A percentile compares a stretch with the other conserved stretches of the same genome.
Conservation (phyloP, 805 yeast genomes). For the Candida insectorum region DNA sequence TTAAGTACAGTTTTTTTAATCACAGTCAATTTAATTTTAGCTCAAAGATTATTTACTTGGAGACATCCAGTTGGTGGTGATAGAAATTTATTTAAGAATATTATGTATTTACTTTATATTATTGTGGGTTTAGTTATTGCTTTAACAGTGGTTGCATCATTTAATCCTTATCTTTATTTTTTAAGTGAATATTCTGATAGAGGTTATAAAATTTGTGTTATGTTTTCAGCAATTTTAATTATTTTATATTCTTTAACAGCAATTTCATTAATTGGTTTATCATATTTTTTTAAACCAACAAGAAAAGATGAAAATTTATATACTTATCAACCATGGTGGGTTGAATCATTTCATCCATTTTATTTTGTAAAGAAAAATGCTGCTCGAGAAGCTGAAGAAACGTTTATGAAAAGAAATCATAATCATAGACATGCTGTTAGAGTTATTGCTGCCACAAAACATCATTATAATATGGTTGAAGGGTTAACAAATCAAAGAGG, state of each 20-base stretch:
- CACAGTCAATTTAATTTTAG: slow-evolving; percentile 57
- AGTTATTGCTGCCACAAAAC: slow-evolving; percentile 59
- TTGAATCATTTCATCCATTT: slow-evolving; percentile 55
- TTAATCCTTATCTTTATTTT: slow-evolving; percentile 58
- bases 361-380: slow-evolving; percentile 62
- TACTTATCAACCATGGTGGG: slow-evolving; percentile 79
- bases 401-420: slow-evolving; percentile 47
- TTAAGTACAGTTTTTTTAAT: slow-evolving; percentile 55
- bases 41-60: slow-evolving; percentile 74
- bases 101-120: slow-evolving; percentile 48
- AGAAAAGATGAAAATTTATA: slow-evolving; percentile 45
- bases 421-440: slow-evolving; percentile 51
- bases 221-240: slow-evolving; percentile 27
- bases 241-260: slow-evolving; percentile 52
- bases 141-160: slow-evolving; percentile 63
- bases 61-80: slow-evolving; percentile 71
- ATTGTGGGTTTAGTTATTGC: slow-evolving; percentile 54
- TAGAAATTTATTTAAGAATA: slow-evolving; percentile 43
- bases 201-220: slow-evolving; percentile 23
- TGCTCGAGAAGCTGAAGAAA: slow-evolving; percentile 43
- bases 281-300: slow-evolving; percentile 58
- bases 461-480: slow-evolving; percentile 32
- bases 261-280: slow-evolving; percentile 43
- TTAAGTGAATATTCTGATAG: slow-evolving; percentile 30
- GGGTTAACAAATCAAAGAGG: slow-evolving; percentile 41